These are phyloP conservation scores for Sedum album DNA, from an alignment of 164 flowering plant species.

Conservation along the genomic window DNA sequence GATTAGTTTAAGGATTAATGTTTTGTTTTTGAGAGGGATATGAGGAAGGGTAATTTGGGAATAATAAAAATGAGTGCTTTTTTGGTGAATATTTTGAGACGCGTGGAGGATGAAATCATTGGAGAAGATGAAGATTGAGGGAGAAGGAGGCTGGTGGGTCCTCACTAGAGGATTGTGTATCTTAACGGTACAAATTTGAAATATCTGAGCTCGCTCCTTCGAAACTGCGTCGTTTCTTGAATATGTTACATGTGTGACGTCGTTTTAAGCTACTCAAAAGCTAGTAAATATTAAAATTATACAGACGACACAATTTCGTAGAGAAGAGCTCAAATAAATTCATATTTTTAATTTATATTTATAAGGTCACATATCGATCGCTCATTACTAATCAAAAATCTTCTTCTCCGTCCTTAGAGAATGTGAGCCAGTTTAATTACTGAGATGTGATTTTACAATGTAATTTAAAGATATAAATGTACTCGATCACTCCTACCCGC, in stretches of 20 bases:
- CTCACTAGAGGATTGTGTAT: background rate
- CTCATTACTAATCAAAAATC: no score
- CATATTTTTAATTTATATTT: no score
- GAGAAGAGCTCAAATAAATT: no score
- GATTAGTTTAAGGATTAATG: background rate
- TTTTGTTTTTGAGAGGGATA: background rate
- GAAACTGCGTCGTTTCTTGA: background rate
- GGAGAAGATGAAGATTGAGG: background rate
- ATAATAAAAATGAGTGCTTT: background rate
- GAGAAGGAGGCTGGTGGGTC: background rate
- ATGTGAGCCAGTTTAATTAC: no score
- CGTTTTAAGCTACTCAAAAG: no score
- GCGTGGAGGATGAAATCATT: conserved; percentile 3
- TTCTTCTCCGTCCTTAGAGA: no score
- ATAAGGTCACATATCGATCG: no score
- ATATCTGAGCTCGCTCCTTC: background rate
- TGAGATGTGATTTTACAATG: no score
- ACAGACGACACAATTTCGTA: no score
- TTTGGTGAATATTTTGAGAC: background rate
- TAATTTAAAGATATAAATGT: no score
- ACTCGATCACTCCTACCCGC: no score
- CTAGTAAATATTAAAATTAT: no score
- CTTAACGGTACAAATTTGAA: background rate
- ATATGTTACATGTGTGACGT: background rate
- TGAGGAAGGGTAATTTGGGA: background rate